A percentile compares a stretch with the other conserved stretches of the same genome.
Conservation (phyloP, 148 eudicot species). For the Camellia japonica region DNA sequence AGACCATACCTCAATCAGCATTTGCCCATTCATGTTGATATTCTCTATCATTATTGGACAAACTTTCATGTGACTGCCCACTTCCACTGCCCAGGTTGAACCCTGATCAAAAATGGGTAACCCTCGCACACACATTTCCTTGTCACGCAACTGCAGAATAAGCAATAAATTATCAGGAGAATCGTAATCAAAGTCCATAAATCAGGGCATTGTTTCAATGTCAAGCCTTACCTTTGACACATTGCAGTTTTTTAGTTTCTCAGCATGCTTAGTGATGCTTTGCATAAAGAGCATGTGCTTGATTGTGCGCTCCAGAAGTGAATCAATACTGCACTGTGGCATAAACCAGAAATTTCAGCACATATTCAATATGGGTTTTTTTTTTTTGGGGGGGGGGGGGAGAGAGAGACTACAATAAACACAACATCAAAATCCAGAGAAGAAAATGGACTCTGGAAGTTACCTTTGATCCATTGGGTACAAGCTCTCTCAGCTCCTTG, state of each 20-base stretch:
- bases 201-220: background rate
- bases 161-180: slow-evolving; percentile 14
- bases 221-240: slow-evolving; percentile 55
- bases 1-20: slow-evolving; percentile 68
- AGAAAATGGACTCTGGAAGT: background rate
- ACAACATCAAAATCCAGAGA: background rate
- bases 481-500: slow-evolving; percentile 80
- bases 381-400: no score
- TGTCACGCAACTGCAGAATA: slow-evolving; percentile 50
- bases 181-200: no score
- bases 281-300: slow-evolving; percentile 92
- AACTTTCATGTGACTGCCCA: slow-evolving; percentile 65
- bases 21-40: slow-evolving; percentile 62
- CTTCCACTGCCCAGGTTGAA: slow-evolving; percentile 94
- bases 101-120: slow-evolving; percentile 60
- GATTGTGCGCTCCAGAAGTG: slow-evolving; percentile 86
- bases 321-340: slow-evolving; percentile 91
- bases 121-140: slow-evolving; percentile 46
- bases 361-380: background rate
- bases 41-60: slow-evolving; percentile 77
- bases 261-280: slow-evolving; percentile 73
- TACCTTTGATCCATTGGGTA: slow-evolving; percentile 94
- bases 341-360: slow-evolving; percentile 26
- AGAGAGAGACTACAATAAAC: background rate
- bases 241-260: slow-evolving; percentile 57